Percentiles rank a stretch among this genome's conserved stretches.
Conservation (phyloP, 306 rosid species). For the Purshia tridentata region DNA sequence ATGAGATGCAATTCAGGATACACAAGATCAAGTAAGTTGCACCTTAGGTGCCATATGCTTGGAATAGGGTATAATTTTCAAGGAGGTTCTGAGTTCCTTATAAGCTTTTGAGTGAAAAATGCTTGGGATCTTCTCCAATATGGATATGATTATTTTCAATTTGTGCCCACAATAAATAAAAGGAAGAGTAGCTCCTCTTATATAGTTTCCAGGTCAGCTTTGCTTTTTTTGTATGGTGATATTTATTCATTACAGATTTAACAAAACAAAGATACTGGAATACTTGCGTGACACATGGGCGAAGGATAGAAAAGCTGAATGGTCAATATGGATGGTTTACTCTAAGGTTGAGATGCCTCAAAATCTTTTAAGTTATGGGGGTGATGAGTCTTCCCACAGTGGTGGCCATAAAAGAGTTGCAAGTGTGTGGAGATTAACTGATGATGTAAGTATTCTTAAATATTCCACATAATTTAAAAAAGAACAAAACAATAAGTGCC, state of each 20-base stretch:
- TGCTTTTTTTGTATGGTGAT: slow-evolving; percentile 22
- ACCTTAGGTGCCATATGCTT: not conserved
- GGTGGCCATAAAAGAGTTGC: slow-evolving; percentile 60
- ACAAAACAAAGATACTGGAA: slow-evolving; percentile 64
- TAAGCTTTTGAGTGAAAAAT: not conserved
- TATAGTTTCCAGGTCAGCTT: slow-evolving; percentile 11
- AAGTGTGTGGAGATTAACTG: slow-evolving; percentile 63
- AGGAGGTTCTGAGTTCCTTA: not conserved
- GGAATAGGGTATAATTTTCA: not conserved
- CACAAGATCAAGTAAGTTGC: not conserved
- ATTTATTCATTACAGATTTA: slow-evolving; percentile 49
- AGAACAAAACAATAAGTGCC: not conserved
- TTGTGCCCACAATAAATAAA: not conserved
- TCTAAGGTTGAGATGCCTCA: slow-evolving; percentile 97
- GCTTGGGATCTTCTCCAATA: not conserved
- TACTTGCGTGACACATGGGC: slow-evolving; percentile 67
- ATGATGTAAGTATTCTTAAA: slow-evolving; percentile 65
- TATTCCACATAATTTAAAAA: not conserved
- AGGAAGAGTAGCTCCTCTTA: slow-evolving; percentile 10
- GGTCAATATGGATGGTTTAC: slow-evolving; percentile 98
- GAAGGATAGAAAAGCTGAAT: slow-evolving; percentile 79
- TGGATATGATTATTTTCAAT: not conserved
- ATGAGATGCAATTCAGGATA: too few species aligned
- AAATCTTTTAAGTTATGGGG: slow-evolving; percentile 57
- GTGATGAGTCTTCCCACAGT: slow-evolving; percentile 49